Percentiles rank a stretch among this genome's conserved stretches.
phyloP scores from a whole-genome alignment of 257 asterid species.

The Solanum neorickii region DNA sequence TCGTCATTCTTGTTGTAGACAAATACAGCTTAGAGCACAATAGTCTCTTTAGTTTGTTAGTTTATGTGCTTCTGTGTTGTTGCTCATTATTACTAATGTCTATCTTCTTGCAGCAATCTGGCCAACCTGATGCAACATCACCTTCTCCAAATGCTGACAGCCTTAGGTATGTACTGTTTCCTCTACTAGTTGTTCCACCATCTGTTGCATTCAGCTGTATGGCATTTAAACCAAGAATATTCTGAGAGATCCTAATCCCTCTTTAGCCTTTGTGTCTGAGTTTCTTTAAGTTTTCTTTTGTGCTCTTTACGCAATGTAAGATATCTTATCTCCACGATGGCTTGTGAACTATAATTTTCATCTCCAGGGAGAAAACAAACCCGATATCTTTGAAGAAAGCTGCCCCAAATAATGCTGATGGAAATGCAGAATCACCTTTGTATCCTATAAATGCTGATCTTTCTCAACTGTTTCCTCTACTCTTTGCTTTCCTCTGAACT shows the following conservation, averaged over 20 bases:
- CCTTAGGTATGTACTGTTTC: constrained; percentile 12
- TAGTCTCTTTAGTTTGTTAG: background rate
- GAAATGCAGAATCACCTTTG: constrained; percentile 17
- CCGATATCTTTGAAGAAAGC: constrained; percentile 24
- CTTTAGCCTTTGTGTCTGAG: background rate
- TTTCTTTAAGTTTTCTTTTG: background rate
- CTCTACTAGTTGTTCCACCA: background rate
- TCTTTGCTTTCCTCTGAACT: background rate
- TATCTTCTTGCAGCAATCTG: constrained; percentile 14
- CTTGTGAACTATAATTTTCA: constrained; percentile 2
- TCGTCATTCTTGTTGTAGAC: background rate
- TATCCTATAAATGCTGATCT: constrained; percentile 25
- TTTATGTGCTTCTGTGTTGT: background rate
- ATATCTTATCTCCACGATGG: background rate
- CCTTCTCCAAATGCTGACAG: constrained; percentile 14
- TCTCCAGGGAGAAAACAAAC: constrained; percentile 33
- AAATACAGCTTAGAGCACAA: background rate
- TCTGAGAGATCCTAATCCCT: background rate
- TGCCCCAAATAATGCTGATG: constrained; percentile 26
- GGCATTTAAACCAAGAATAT: background rate
- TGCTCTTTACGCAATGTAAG: background rate
- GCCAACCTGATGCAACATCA: constrained; percentile 6
- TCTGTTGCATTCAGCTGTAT: background rate
- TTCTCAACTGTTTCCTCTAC: background rate
- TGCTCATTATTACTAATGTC: background rate